A percentile compares a stretch with the other conserved stretches of the same genome.
Conservation (phyloP, 129 eudicot genomes). For the Saposhnikovia divaricata region DNA sequence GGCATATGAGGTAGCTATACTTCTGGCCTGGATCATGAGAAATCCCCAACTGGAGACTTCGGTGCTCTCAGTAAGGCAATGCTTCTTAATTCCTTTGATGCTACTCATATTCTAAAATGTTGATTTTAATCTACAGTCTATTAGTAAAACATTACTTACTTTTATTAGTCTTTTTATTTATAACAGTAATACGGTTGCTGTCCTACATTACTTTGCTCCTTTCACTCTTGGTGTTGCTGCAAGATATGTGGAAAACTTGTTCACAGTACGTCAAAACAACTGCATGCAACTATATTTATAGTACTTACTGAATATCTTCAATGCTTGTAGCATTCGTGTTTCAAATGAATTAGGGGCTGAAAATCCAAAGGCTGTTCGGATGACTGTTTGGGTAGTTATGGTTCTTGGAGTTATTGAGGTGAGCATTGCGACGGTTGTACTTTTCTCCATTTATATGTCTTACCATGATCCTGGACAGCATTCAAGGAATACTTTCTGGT, state of each 20-base stretch:
- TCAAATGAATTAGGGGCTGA: constrained; percentile 25
- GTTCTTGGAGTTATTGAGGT: constrained; percentile 21
- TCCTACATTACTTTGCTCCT: neutral
- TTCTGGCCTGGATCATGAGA: too few relatives aligned
- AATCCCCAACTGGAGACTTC: constrained; percentile 8
- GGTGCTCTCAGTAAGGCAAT: constrained; percentile 2
- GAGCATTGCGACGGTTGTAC: neutral
- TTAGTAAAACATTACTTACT: neutral
- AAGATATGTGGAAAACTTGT: neutral
- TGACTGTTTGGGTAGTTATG: constrained; percentile 20
- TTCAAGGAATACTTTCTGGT: constrained; percentile 31
- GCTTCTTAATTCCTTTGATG: neutral
- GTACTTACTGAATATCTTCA: neutral
- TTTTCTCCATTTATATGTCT: constrained; percentile 15
- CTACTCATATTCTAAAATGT: neutral
- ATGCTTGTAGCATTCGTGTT: constrained; percentile 1
- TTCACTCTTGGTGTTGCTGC: neutral
- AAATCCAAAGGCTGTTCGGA: constrained; percentile 19
- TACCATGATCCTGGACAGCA: constrained; percentile 17
- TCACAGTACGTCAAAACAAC: neutral
- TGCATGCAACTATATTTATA: neutral
- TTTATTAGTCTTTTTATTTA: too few relatives aligned
- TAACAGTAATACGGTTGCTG: neutral
- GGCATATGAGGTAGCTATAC: neutral
- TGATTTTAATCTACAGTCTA: neutral